These are phyloP conservation scores for Ascocoryne sarcoides DNA, from an alignment of 2,329 filamentous ascomycete species.

Conservation along the genomic window DNA sequence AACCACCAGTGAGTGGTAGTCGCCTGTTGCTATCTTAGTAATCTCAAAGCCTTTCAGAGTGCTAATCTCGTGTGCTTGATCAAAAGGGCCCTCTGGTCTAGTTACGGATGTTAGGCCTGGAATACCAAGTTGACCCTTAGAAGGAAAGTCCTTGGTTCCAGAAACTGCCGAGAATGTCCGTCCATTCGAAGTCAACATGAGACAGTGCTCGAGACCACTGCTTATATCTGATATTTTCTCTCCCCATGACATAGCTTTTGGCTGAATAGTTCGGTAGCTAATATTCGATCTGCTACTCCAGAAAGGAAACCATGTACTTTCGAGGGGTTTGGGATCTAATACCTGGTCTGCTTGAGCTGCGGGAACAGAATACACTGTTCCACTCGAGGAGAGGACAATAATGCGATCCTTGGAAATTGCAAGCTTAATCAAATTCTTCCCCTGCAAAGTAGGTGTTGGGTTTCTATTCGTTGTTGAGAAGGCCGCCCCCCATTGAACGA, in stretches of 20 bases:
- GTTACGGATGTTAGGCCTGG: constrained; percentile 74
- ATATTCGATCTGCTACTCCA: constrained; percentile 52
- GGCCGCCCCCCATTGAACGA: constrained; percentile 83
- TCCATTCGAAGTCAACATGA: constrained; percentile 76
- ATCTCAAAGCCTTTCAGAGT: constrained; percentile 64
- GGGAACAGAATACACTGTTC: constrained; percentile 78
- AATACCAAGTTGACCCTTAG: constrained; percentile 78
- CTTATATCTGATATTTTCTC: constrained; percentile 69
- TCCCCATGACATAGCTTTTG: constrained; percentile 51
- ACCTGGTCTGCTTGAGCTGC: constrained; percentile 64
- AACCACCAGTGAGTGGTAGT: constrained; percentile 74
- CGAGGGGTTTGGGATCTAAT: constrained; percentile 52
- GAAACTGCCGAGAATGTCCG: constrained; percentile 85
- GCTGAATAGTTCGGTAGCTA: constrained; percentile 66
- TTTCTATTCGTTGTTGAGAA: constrained; percentile 56
- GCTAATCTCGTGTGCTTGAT: constrained; percentile 72
- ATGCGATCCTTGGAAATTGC: constrained; percentile 76
- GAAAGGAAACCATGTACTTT: constrained; percentile 63
- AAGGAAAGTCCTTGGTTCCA: constrained; percentile 68
- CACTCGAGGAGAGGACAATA: constrained; percentile 65
- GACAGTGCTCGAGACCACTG: constrained; percentile 75
- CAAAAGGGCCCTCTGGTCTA: constrained; percentile 67
- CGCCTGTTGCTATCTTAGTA: constrained; percentile 69
- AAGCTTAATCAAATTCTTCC: constrained; percentile 71
- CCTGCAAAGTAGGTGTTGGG: constrained; percentile 65